Conservation (phyloP, 257 asterid genomes). For the Salvia hispanica region DNA sequence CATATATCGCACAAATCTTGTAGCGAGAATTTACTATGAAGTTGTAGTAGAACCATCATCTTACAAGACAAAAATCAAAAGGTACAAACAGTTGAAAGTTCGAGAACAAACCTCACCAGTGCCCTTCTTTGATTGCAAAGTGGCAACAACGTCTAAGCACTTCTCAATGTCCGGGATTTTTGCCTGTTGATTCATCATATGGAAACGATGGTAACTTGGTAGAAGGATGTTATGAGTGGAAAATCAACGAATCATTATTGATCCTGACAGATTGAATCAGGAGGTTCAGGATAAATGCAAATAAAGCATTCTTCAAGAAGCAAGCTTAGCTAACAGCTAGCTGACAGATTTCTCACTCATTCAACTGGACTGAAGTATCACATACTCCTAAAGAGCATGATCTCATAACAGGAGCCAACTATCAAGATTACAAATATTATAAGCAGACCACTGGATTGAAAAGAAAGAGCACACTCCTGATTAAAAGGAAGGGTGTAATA, state of each 20-base stretch:
- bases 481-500: neutral
- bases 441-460: neutral
- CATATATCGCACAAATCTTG: neutral
- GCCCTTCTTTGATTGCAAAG: conserved; percentile 79
- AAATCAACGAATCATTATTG: neutral
- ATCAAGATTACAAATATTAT: neutral
- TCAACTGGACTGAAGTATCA: neutral
- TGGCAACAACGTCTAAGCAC: conserved; percentile 78
- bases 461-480: neutral
- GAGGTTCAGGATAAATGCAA: conserved; percentile 13
- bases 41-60: neutral
- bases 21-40: neutral
- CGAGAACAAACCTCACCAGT: conserved; percentile 81
- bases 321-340: neutral
- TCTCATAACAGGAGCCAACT: conserved; percentile 7
- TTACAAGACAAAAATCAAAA: neutral
- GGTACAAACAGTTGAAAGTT: conserved; percentile 22
- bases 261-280: neutral
- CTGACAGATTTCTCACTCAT: neutral
- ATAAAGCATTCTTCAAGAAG: conserved; percentile 1
- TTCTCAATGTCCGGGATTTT: conserved; percentile 93
- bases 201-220: conserved; percentile 13
- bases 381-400: neutral
- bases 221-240: conserved; percentile 18
- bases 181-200: conserved; percentile 50